Base-by-base conservation (phyloP, 768 basidiomycete genomes). In the Dentipellis fragilis region DNA sequence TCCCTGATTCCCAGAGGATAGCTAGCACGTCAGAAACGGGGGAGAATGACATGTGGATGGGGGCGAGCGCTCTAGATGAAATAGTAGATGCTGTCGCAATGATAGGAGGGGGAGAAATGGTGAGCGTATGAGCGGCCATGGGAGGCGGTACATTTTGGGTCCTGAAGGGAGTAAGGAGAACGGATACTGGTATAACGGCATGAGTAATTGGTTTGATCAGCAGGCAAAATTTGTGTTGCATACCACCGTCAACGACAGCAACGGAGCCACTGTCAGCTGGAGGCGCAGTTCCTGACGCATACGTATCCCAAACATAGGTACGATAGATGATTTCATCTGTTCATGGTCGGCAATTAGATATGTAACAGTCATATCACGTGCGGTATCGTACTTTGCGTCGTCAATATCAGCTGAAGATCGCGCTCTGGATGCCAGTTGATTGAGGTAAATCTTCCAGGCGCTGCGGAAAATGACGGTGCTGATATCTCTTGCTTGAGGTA, bases 141-240 rank as follows among this genome's bases (percentile, higher is more conserved):
- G 96, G 96, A n/a, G 96, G 96, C n/a, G 95, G 96, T 4, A 95
- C 80, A 65, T 96, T 97, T 71, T 95, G 90, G 0, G 82, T 80
- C 40, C 93, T 80, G 77, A 98, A 98, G 14, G 96, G 89, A 2
- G 95, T 99, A 40, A 99, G 73, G 3, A 94, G 79, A 55, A 91
- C 71, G 19, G 73, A 74, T 2, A 81, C 93, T 95, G 67, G 21
- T 51, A 54, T 22, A 45, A 37, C 12, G 8, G 2, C 2, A 19
- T 46, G 42, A 38, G n/a, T 11, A 37, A 29, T 6, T 29, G 29
- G 29, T 29, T 6, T 29, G 29, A 29, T 29, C 29, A 29, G 29
- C 6, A 3, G 6, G n/a, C 10, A 11, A 21, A 16, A 46, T 36
- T 48, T 55, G 22, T 49, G 1, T n/a, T 8, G 73, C 85, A 54